Evolutionary conservation across 164 flowering plant genomes (phyloP).

Genomic region (Malania oleifera): DNA sequence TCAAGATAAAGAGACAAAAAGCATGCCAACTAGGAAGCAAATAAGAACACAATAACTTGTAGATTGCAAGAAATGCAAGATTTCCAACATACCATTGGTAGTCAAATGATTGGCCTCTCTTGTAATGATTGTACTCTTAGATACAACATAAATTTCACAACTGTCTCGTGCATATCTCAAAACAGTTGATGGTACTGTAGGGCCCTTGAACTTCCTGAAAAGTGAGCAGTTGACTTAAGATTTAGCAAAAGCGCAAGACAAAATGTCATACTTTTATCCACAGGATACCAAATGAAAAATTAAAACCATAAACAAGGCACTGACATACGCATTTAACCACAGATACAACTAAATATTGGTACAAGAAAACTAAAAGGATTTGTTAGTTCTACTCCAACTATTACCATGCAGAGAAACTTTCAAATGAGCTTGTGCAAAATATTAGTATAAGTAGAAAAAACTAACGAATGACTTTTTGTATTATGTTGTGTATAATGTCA

Average conservation of each 20-base stretch:
- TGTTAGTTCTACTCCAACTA: no score
- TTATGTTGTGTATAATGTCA: no score
- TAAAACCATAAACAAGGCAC: no score
- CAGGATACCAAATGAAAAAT: background rate
- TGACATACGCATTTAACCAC: background rate
- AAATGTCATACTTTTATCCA: background rate
- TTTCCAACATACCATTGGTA: conserved; percentile 28
- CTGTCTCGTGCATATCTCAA: conserved; percentile 45
- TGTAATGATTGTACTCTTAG: conserved; percentile 31
- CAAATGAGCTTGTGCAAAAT: no score
- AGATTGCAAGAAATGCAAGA: background rate
- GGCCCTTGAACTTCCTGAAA: conserved; percentile 56
- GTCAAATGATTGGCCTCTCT: conserved; percentile 27
- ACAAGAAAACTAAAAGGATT: no score
- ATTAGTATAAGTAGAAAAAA: no score
- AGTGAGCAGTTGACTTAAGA: background rate
- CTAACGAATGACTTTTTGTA: no score
- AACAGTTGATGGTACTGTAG: conserved; percentile 46
- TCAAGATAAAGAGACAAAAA: background rate
- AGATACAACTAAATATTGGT: no score
- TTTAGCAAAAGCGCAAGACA: background rate
- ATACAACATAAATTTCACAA: conserved; percentile 60
- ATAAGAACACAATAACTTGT: background rate
- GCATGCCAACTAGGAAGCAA: background rate
- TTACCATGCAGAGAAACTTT: no score